phyloP scores from a whole-genome alignment of 495 filamentous ascomycete species.

The Entonaema liquescens region DNA sequence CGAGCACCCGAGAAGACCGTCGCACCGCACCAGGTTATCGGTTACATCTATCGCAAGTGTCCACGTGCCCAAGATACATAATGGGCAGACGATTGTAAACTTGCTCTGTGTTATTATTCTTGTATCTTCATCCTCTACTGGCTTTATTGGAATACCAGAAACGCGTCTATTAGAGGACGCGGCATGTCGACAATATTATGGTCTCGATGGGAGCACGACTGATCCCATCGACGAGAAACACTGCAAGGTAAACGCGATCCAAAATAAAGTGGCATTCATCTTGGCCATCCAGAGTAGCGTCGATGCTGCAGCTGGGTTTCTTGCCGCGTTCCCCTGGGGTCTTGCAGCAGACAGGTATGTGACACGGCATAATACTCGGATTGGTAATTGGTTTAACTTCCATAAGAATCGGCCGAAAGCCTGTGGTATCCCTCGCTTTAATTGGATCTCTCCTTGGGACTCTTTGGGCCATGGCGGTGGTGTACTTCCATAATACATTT shows the following conservation, averaged over 20 bases:
- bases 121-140: conserved; percentile 16
- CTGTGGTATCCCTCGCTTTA: conserved; percentile 47
- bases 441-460: conserved; percentile 48
- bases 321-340: conserved; percentile 43
- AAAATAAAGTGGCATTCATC: conserved; percentile 46
- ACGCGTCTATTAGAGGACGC: conserved; percentile 45
- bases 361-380: conserved; percentile 15
- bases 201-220: conserved; percentile 7
- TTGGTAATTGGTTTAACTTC: conserved; percentile 46
- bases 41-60: conserved; percentile 33
- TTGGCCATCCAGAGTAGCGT: conserved; percentile 40
- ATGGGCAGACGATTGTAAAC: conserved; percentile 19
- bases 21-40: conserved; percentile 18
- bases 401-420: conserved; percentile 57
- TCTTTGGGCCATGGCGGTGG: conserved; percentile 48
- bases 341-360: conserved; percentile 43
- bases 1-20: conserved; percentile 8
- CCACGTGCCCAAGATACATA: conserved; percentile 24
- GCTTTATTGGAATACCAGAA: conserved; percentile 30
- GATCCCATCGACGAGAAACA: conserved; percentile 46
- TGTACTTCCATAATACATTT: conserved; percentile 52
- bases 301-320: conserved; percentile 31
- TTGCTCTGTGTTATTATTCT: conserved; percentile 33
- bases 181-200: conserved; percentile 47
- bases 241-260: conserved; percentile 49